Evolutionary conservation across 371 early-diverging fungal species (phyloP).

Genomic region (Lichtheimia ramosa): DNA sequence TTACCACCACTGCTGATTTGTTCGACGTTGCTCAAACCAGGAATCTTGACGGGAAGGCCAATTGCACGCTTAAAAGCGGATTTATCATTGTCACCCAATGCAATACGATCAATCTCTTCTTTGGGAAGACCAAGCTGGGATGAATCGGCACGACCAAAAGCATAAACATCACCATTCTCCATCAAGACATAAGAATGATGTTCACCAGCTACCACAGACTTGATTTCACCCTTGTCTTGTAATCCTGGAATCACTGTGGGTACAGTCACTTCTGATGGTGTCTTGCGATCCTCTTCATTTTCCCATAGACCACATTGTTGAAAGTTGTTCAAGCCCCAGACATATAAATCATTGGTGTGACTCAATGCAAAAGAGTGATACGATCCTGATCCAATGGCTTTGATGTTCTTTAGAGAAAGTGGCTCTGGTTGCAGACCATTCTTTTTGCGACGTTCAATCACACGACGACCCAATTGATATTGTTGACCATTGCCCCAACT

Average conservation of each 20-base stretch:
- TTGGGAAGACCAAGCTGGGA: conserved; percentile 87
- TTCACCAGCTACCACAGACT: conserved; percentile 81
- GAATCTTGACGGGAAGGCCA: conserved; percentile 57
- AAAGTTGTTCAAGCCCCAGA: conserved; percentile 96
- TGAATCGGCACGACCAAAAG: conserved; percentile 90
- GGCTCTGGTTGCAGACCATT: conserved; percentile 62
- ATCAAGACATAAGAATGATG: conserved; percentile 85
- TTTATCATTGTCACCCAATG: conserved; percentile 14
- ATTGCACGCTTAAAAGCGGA: conserved; percentile 62
- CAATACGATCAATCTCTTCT: conserved; percentile 23
- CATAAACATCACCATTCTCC: conserved; percentile 72
- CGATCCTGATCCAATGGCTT: conserved; percentile 76
- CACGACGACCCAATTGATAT: conserved; percentile 88
- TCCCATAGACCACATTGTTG: conserved; percentile 83
- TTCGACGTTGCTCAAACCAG: conserved; percentile 46
- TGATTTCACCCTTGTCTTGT: conserved; percentile 35
- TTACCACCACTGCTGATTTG: conserved; percentile 84
- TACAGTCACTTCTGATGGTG: conserved; percentile 36
- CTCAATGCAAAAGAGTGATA: conserved; percentile 87
- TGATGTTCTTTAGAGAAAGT: conserved; percentile 60
- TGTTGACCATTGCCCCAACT: conserved; percentile 97
- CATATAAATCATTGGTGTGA: conserved; percentile 66
- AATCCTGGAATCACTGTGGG: conserved; percentile 59
- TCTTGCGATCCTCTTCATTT: conserved; percentile 34
- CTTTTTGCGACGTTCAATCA: conserved; percentile 65